phyloP scores from a whole-genome alignment of 2,329 filamentous ascomycete species.

The Dothideomycetes sp. region DNA sequence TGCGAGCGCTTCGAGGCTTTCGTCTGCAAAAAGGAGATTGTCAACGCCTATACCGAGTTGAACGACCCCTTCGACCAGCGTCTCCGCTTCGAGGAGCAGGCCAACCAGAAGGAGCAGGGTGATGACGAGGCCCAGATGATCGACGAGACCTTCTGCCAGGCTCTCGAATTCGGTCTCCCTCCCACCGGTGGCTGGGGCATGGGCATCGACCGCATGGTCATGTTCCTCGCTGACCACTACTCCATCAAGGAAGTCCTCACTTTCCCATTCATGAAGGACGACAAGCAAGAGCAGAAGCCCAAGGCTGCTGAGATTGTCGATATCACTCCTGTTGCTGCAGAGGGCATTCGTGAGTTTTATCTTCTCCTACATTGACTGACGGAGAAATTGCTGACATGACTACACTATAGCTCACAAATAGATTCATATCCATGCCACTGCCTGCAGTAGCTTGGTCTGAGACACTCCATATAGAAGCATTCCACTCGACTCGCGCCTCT shows the following conservation, averaged over 20 bases:
- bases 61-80: slow-evolving; percentile 95
- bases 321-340: slow-evolving; percentile 47
- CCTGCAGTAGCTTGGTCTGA: no score
- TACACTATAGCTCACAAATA: slow-evolving; percentile 6
- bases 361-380: no score
- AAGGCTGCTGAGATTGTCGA: slow-evolving; percentile 53
- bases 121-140: slow-evolving; percentile 95
- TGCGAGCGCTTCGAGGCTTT: slow-evolving; percentile 98
- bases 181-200: slow-evolving; percentile 95
- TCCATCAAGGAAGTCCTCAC: slow-evolving; percentile 91
- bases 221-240: slow-evolving; percentile 95
- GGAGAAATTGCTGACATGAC: no score
- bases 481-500: background rate
- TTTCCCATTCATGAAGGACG: slow-evolving; percentile 97
- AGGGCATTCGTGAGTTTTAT: slow-evolving; percentile 28
- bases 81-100: slow-evolving; percentile 87
- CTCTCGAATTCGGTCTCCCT: slow-evolving; percentile 81
- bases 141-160: slow-evolving; percentile 89
- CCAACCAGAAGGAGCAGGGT: slow-evolving; percentile 86
- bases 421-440: background rate
- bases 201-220: slow-evolving; percentile 86
- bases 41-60: slow-evolving; percentile 95
- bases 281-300: slow-evolving; percentile 38
- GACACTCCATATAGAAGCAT: background rate
- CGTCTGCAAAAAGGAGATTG: slow-evolving; percentile 93